Conservation (phyloP, 2,329 filamentous ascomycete species). For the Arthroderma uncinatum region DNA sequence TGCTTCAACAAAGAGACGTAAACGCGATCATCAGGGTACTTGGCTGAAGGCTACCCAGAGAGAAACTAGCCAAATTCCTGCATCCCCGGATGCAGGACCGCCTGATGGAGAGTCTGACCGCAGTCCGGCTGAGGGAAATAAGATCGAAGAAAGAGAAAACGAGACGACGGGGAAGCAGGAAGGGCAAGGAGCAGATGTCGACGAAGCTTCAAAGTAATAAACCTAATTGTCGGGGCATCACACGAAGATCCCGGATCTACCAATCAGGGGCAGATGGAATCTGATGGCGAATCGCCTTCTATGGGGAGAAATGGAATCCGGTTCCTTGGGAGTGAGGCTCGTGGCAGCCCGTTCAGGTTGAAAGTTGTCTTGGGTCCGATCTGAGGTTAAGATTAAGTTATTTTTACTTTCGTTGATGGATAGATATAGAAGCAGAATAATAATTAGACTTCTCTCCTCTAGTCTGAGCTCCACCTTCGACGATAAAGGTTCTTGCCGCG, state of each 20-base stretch:
- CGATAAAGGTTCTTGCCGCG: not conserved
- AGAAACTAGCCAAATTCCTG: not conserved
- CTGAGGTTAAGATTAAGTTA: not conserved
- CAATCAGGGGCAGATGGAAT: not conserved
- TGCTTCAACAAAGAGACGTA: not conserved
- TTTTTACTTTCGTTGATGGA: not conserved
- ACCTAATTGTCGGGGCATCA: not conserved
- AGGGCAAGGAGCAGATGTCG: not conserved
- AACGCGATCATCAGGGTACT: not conserved
- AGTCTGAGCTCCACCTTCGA: not conserved
- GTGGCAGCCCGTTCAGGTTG: not conserved
- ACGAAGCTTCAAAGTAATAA: not conserved
- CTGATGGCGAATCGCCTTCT: not conserved
- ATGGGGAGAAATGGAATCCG: not conserved
- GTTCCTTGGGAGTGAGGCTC: not conserved
- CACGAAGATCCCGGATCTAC: not conserved
- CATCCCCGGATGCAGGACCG: not conserved
- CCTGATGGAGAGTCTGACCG: not conserved
- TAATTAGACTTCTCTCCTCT: not conserved
- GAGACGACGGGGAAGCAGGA: not conserved
- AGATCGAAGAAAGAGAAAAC: not conserved
- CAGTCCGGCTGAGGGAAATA: not conserved
- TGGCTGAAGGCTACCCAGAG: not conserved
- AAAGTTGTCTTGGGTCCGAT: not conserved
- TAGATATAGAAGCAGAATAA: not conserved